Percentiles rank a stretch among this genome's conserved stretches.
These are phyloP conservation scores for Silene latifolia DNA, from an alignment of 148 eudicot genomes.

Conservation along the genomic window DNA sequence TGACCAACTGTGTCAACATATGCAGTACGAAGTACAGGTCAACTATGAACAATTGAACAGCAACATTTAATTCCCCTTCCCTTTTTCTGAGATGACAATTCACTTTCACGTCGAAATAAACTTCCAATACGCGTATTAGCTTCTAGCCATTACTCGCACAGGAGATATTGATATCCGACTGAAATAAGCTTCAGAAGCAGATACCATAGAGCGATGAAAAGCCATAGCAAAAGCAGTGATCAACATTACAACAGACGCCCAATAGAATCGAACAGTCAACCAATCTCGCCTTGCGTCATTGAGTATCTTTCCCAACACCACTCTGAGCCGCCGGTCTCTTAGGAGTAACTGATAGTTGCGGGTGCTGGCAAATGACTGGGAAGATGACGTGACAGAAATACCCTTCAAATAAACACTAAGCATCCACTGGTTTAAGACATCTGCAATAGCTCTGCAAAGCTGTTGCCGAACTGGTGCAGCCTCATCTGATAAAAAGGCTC, in stretches of 20 bases:
- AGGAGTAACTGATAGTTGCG: conserved; percentile 45
- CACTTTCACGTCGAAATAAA: background rate
- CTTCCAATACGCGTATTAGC: conserved; percentile 9
- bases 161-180: conserved; percentile 44
- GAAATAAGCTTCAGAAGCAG: conserved; percentile 41
- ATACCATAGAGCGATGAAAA: conserved; percentile 48
- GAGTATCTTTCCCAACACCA: conserved; percentile 53
- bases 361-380: conserved; percentile 27
- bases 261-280: conserved; percentile 48
- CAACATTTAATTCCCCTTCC: background rate
- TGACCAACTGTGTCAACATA: too few species aligned
- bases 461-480: conserved; percentile 60
- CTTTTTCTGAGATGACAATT: background rate
- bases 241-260: conserved; percentile 44
- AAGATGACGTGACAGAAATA: conserved; percentile 18
- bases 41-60: background rate
- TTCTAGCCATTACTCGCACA: conserved; percentile 34
- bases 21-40: background rate
- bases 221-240: conserved; percentile 61
- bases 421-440: conserved; percentile 59
- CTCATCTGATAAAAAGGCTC: conserved; percentile 57
- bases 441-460: conserved; percentile 55
- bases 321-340: conserved; percentile 67
- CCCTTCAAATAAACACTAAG: conserved; percentile 27
- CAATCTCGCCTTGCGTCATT: conserved; percentile 60